Base-by-base conservation (phyloP, 2,329 filamentous ascomycete species). In the Neonectria hederae region DNA sequence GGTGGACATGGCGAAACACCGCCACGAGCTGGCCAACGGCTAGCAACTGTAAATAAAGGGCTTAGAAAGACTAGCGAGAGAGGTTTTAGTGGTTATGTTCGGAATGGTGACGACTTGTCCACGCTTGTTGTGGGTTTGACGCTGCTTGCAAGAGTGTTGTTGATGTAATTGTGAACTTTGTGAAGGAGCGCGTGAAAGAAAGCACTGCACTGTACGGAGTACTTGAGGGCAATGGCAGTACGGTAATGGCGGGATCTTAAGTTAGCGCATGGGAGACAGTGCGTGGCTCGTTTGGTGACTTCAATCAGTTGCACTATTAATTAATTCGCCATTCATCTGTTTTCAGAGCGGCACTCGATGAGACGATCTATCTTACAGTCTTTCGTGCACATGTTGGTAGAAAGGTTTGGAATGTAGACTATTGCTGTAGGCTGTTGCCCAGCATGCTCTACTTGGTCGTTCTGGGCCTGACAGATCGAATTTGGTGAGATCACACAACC, bases 1-100 rank as follows among this genome's bases (percentile, higher is more conserved):
- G 1, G 91, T 94, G 22, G 92, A 94, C 92, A 94, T 94, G 2
- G 28, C 21, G 48, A 32, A 13, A 8, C n/a, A 22, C 21, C 9
- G 45, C 24, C 2, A 17, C 9, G 13, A 10, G 48, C 19, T 32
- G 30, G 22, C 5, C 10, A 22, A 11, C 30, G 11, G 46, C 24
- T 49, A 11, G 14, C 24, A 5, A 17, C 17, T n/a, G 26, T 0
- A 30, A 5, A 19, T 10, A 2, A 32, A 32, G 3, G n/a, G 26
- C n/a, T 51, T 22, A 21, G 26, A 32, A 32, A 28, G n/a, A 10
- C 11, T 10, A 28, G 19, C n/a, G 10, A 13, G 9, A 26, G n/a
- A 4, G 10, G 2, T 14, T 7, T 21, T 8, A 14, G 48, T 21
- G n/a, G n/a, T 32, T 13, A n/a, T 7, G n/a, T 13, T 4, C 3